Evolutionary conservation across 1,284 basidiomycete genomes (phyloP).

Genomic region (Abortiporus biennis): DNA sequence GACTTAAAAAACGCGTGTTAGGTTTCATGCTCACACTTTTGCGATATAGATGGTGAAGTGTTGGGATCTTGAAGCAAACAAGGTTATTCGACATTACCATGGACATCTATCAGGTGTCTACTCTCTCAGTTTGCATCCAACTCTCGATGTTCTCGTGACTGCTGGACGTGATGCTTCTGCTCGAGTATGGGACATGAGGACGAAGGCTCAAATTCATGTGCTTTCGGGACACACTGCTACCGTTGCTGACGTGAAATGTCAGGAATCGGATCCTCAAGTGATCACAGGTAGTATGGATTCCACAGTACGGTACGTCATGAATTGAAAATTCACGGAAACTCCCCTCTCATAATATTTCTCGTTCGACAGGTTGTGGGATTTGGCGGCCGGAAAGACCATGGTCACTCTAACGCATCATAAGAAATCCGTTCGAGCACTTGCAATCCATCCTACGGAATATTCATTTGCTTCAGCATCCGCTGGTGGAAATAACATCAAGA

Average conservation of each 20-base stretch:
- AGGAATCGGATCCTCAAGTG: conserved; percentile 95
- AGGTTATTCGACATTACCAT: conserved; percentile 97
- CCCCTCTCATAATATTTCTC: neutral
- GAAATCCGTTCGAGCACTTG: conserved; percentile 91
- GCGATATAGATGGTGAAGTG: conserved; percentile 90
- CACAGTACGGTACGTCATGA: conserved; percentile 70
- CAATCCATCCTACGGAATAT: conserved; percentile 94
- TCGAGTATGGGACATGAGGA: conserved; percentile 99
- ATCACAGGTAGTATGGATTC: conserved; percentile 99
- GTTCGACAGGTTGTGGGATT: conserved; percentile 79
- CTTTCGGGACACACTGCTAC: conserved; percentile 92
- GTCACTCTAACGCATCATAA: conserved; percentile 97
- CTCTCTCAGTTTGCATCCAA: conserved; percentile 86
- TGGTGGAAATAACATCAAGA: conserved; percentile 98
- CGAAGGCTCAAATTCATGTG: conserved; percentile 93
- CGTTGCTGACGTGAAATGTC: conserved; percentile 90
- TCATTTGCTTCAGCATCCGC: conserved; percentile 93
- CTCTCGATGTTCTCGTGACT: conserved; percentile 92
- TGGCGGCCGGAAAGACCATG: conserved; percentile 97
- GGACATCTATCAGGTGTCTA: conserved; percentile 98
- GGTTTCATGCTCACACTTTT: neutral
- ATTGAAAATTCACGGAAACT: too few species aligned
- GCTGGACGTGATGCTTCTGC: conserved; percentile 94
- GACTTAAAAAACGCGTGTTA: conserved; percentile 12
- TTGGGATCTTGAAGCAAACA: conserved; percentile 99